phyloP scores from a whole-genome alignment of 305 asterid species.

The Solanum aculeatissimum region DNA sequence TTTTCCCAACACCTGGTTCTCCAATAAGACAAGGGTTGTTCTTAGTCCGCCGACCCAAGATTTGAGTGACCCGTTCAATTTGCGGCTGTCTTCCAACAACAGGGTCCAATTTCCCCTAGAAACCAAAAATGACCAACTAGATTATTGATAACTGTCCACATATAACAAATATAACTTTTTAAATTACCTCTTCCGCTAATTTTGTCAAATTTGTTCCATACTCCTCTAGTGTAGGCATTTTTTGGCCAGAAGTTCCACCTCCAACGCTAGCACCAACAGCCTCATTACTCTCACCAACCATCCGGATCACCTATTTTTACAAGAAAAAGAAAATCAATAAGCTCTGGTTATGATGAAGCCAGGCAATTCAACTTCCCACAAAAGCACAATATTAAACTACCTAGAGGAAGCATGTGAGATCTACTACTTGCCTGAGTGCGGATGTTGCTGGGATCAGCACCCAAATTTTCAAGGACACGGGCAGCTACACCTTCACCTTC shows the following conservation, averaged over 20 bases:
- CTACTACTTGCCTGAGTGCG: constrained; percentile 66
- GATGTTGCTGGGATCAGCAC: constrained; percentile 91
- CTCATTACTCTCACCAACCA: constrained; percentile 93
- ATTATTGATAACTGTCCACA: constrained; percentile 1
- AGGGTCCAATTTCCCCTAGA: constrained; percentile 93
- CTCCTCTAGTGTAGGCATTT: constrained; percentile 97
- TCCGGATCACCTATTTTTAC: constrained; percentile 60
- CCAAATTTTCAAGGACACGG: constrained; percentile 91
- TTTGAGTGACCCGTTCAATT: constrained; percentile 93
- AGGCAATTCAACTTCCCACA: neutral
- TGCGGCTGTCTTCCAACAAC: constrained; percentile 93
- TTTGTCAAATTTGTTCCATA: constrained; percentile 96
- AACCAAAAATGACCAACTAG: neutral
- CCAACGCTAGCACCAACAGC: constrained; percentile 92
- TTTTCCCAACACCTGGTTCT: constrained; percentile 99
- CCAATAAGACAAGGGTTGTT: constrained; percentile 97
- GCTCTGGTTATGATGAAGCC: neutral
- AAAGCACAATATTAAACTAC: neutral
- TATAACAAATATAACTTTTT: neutral
- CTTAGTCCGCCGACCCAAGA: constrained; percentile 89
- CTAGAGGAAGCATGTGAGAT: neutral
- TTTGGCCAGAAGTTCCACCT: constrained; percentile 83
- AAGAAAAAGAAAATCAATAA: neutral
- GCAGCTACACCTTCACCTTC: constrained; percentile 99
- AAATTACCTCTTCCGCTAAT: constrained; percentile 91